Percentiles rank a stretch among this genome's conserved stretches.
These are phyloP conservation scores for Monilinia fructigena DNA, from an alignment of 2,329 filamentous ascomycete species.

Conservation along the genomic window DNA sequence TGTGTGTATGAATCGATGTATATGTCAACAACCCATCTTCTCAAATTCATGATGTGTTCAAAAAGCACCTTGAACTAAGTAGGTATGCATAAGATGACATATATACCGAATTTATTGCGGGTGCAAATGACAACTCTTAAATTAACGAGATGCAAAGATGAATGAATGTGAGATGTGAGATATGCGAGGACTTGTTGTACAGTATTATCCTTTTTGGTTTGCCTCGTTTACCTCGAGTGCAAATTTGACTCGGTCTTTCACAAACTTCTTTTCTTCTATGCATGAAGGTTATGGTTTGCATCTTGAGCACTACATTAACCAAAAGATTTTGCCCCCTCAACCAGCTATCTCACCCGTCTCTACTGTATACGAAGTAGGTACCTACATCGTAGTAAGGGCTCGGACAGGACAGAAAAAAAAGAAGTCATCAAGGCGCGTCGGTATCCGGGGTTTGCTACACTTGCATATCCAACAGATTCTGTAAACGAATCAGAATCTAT, in stretches of 20 bases:
- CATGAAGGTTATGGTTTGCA: conserved; percentile 4
- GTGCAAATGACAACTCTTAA: neutral
- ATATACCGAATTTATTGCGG: neutral
- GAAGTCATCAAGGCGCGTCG: conserved; percentile 5
- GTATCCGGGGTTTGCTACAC: conserved; percentile 18
- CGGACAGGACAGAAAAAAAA: neutral
- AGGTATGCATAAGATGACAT: no score
- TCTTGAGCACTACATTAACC: neutral
- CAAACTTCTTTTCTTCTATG: neutral
- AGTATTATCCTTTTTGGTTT: neutral
- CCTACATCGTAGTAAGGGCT: neutral
- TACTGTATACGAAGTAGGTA: neutral
- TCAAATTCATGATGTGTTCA: conserved; percentile 10
- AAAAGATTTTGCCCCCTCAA: neutral
- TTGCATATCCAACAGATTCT: conserved; percentile 5
- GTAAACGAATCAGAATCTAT: conserved; percentile 16
- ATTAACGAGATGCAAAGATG: neutral
- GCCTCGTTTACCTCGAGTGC: neutral
- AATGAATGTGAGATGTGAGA: neutral
- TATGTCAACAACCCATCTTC: no score
- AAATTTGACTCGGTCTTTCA: neutral
- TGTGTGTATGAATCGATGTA: no score
- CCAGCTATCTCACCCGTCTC: neutral
- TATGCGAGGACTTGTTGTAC: neutral
- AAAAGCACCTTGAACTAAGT: neutral